Percentiles rank a stretch among this genome's conserved stretches.
Evolutionary conservation across 2,329 filamentous ascomycete genomes (phyloP).

Genomic region (Colletotrichum chlorophyti): DNA sequence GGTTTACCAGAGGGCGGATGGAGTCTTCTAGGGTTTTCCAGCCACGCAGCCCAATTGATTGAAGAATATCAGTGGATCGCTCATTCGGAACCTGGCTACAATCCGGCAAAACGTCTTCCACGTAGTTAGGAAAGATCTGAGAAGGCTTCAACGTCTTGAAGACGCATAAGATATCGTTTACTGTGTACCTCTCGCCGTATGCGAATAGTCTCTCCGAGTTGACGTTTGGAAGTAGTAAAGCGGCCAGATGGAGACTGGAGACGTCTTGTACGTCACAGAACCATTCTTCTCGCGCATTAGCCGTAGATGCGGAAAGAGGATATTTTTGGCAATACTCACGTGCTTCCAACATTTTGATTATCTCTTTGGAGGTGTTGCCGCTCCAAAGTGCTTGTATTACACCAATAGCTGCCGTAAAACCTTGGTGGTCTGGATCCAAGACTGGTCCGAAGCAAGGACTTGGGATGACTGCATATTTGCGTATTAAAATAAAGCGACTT

Average conservation of each 20-base stretch:
- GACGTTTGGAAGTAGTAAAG: neutral
- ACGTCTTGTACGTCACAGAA: neutral
- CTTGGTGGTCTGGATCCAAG: neutral
- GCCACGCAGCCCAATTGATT: neutral
- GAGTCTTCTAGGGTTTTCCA: neutral
- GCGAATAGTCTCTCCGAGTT: neutral
- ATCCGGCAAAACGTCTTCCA: neutral
- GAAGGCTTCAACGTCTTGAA: neutral
- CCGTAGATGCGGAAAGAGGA: neutral
- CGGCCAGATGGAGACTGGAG: neutral
- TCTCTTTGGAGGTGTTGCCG: neutral
- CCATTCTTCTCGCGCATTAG: neutral
- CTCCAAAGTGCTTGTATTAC: neutral
- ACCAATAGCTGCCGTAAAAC: neutral
- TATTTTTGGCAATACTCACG: neutral
- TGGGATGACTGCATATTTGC: neutral
- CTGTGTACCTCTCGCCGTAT: neutral
- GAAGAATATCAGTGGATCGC: neutral
- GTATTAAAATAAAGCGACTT: neutral
- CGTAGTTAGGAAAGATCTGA: neutral
- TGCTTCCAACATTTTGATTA: neutral
- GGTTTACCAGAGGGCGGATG: neutral
- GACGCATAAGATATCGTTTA: neutral
- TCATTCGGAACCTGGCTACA: neutral
- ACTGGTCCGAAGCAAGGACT: neutral